phyloP scores from a whole-genome alignment of 164 flowering plant species.

The Aristolochia contorta region DNA sequence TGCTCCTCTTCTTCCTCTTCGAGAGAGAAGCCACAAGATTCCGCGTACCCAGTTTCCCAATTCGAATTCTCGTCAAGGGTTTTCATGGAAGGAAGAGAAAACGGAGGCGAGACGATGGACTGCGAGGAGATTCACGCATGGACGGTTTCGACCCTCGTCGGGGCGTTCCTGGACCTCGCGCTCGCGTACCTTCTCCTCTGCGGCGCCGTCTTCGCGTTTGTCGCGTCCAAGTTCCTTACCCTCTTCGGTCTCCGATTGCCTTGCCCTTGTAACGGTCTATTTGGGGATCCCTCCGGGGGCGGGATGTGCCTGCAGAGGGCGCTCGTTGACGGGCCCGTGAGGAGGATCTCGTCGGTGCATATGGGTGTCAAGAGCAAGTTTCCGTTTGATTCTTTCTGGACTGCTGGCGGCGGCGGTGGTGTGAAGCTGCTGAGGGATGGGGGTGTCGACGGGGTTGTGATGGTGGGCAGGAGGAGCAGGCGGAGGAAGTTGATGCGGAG shows the following conservation, averaged over 20 bases:
- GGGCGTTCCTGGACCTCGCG: constrained; percentile 74
- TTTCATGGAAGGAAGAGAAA: neutral
- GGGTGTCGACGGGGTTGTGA: neutral
- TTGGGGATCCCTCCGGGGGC: constrained; percentile 23
- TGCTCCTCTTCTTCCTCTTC: no score
- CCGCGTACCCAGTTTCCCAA: no score
- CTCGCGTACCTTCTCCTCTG: constrained; percentile 58
- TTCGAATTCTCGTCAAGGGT: no score
- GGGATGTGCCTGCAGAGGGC: constrained; percentile 35
- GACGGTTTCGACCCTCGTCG: constrained; percentile 58
- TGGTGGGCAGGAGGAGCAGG: constrained; percentile 8
- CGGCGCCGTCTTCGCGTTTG: constrained; percentile 47
- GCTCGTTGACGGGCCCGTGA: constrained; percentile 38
- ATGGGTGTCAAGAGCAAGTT: constrained; percentile 33
- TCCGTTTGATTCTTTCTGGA: constrained; percentile 46
- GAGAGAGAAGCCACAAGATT: no score
- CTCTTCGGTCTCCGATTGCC: constrained; percentile 62
- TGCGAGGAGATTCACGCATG: constrained; percentile 44
- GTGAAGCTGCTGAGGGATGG: constrained; percentile 8
- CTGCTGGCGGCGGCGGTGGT: constrained; percentile 5
- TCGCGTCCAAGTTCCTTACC: constrained; percentile 45
- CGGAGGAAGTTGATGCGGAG: constrained; percentile 35
- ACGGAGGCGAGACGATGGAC: constrained; percentile 18
- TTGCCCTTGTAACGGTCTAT: constrained; percentile 67
- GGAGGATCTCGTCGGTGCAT: constrained; percentile 44